Evolutionary conservation across 495 filamentous ascomycete genomes (phyloP).

Genomic region (Penicillium riverlandense): DNA sequence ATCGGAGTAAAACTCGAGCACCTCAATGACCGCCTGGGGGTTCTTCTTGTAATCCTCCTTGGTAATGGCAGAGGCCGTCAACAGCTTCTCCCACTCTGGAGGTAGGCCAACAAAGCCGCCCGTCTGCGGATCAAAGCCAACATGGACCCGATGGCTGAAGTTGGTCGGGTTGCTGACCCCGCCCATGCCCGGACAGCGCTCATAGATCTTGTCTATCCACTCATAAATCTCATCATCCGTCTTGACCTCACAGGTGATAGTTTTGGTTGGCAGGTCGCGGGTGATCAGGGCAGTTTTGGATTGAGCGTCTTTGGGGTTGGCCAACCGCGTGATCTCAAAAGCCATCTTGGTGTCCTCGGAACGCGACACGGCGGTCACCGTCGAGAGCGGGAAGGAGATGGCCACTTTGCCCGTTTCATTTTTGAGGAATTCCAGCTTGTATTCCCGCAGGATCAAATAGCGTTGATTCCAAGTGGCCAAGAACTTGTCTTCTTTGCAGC

Average conservation of each 20-base stretch:
- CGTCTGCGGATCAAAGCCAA: slow-evolving; percentile 90
- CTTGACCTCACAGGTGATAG: slow-evolving; percentile 82
- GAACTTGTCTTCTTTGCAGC: slow-evolving; percentile 77
- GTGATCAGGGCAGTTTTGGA: slow-evolving; percentile 51
- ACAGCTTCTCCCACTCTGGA: slow-evolving; percentile 90
- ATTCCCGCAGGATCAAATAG: slow-evolving; percentile 81
- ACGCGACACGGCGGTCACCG: slow-evolving; percentile 76
- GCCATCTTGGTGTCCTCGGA: slow-evolving; percentile 82
- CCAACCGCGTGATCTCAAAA: slow-evolving; percentile 78
- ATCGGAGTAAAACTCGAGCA: slow-evolving; percentile 95
- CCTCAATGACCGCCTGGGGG: slow-evolving; percentile 96
- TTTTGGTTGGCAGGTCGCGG: slow-evolving; percentile 71
- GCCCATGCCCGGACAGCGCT: slow-evolving; percentile 92
- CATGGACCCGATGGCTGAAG: slow-evolving; percentile 92
- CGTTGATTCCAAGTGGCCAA: slow-evolving; percentile 88
- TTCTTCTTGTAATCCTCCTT: slow-evolving; percentile 97
- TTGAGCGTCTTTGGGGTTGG: slow-evolving; percentile 54
- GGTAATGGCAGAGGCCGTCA: slow-evolving; percentile 92
- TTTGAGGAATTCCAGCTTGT: slow-evolving; percentile 87
- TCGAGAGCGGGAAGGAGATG: slow-evolving; percentile 70
- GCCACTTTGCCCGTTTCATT: slow-evolving; percentile 75
- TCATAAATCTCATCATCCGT: slow-evolving; percentile 93
- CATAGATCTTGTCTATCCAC: slow-evolving; percentile 97
- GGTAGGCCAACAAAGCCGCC: slow-evolving; percentile 91
- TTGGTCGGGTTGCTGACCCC: slow-evolving; percentile 97